These are phyloP conservation scores for Nemania abortiva DNA, from an alignment of 2,329 filamentous ascomycete species.

Conservation along the genomic window DNA sequence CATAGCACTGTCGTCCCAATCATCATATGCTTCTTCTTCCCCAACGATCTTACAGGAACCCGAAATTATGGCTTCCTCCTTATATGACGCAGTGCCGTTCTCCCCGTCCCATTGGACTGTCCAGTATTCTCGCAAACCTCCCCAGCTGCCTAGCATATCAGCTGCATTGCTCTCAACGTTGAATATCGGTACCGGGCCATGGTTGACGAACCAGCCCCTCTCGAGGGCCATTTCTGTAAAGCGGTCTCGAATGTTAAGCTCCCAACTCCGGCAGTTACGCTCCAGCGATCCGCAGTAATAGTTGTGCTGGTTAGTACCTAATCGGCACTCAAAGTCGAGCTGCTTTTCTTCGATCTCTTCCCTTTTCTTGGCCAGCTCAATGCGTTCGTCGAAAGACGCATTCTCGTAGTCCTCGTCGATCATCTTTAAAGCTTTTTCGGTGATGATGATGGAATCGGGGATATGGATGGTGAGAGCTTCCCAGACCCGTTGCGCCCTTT, in stretches of 20 bases:
- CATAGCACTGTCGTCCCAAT: too few relatives aligned
- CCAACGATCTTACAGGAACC: too few relatives aligned
- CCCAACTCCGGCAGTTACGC: slow-evolving; percentile 28
- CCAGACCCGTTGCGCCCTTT: neutral
- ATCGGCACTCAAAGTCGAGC: neutral
- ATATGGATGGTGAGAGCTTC: neutral
- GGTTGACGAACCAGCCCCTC: neutral
- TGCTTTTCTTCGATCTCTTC: neutral
- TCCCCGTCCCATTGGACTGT: too few relatives aligned
- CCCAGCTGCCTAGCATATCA: slow-evolving; percentile 23
- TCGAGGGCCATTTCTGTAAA: slow-evolving; percentile 11
- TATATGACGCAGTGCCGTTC: too few relatives aligned
- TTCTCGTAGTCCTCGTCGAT: neutral
- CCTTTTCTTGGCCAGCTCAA: neutral
- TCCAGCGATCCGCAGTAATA: neutral
- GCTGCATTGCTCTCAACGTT: neutral
- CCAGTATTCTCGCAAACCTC: slow-evolving; percentile 21
- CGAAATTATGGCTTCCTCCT: too few relatives aligned
- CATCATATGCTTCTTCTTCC: too few relatives aligned
- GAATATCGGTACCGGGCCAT: neutral
- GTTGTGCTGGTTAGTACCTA: slow-evolving; percentile 12
- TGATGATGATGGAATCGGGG: neutral
- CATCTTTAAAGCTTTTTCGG: neutral
- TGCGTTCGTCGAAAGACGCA: neutral
- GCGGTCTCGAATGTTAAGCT: slow-evolving; percentile 15